phyloP scores from a whole-genome alignment of 106 monocot genomes.

The Acorus calamus region DNA sequence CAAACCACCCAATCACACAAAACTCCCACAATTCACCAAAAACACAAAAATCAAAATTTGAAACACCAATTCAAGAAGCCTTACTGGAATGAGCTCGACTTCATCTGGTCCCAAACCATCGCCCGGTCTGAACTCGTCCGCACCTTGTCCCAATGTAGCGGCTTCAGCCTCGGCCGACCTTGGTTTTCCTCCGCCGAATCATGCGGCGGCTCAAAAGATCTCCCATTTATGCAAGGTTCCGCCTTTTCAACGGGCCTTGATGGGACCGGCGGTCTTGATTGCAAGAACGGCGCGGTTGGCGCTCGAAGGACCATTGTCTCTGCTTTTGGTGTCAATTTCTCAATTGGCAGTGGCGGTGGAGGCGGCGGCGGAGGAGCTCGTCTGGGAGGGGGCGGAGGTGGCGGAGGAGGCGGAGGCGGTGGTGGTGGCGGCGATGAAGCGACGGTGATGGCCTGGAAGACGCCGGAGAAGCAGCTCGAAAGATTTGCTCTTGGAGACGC shows the following conservation, averaged over 20 bases:
- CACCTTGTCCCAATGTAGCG: slow-evolving; percentile 41
- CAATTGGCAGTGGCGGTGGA: background rate
- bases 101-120: slow-evolving; percentile 43
- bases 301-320: background rate
- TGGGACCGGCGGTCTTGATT: slow-evolving; percentile 9
- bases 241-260: background rate
- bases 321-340: background rate
- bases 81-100: slow-evolving; percentile 41
- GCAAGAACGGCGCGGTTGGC: background rate
- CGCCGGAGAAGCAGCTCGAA: slow-evolving; percentile 13
- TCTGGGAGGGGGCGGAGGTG: slow-evolving; percentile 4
- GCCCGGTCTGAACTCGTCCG: slow-evolving; percentile 25
- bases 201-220: background rate
- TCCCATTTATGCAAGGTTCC: background rate
- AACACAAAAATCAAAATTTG: background rate
- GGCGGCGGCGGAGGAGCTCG: slow-evolving; percentile 6
- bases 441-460: slow-evolving; percentile 7
- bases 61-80: background rate
- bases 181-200: background rate
- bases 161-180: slow-evolving; percentile 11
- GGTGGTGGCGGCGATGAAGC: too few relatives aligned
- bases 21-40: background rate
- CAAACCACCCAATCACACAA: background rate
- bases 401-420: background rate
- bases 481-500: slow-evolving; percentile 20